Evolutionary conservation across 192 early-diverging fungal genomes (phyloP).

Genomic region (Dimargaris verticillata): DNA sequence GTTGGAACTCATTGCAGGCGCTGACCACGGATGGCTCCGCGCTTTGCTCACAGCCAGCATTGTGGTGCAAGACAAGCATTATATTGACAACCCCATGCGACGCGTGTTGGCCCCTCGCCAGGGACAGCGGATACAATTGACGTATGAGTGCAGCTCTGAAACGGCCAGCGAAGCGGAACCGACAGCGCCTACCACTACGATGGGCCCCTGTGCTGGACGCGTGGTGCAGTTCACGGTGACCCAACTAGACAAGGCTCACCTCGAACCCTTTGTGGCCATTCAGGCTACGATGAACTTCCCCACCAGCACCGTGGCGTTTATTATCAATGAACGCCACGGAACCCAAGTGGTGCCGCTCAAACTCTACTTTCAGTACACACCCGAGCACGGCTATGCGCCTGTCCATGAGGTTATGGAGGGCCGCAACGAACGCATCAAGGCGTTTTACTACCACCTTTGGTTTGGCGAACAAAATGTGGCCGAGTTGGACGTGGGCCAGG

Average conservation of each 20-base stretch:
- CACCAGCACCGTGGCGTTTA: slow-evolving; percentile 35
- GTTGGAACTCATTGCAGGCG: slow-evolving; percentile 59
- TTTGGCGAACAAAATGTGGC: slow-evolving; percentile 34
- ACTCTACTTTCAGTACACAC: slow-evolving; percentile 67
- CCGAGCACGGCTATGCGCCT: slow-evolving; percentile 31
- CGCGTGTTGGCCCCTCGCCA: slow-evolving; percentile 47
- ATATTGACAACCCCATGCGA: slow-evolving; percentile 41
- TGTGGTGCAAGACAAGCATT: slow-evolving; percentile 61
- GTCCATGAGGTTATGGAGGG: slow-evolving; percentile 28
- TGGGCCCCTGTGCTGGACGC: slow-evolving; percentile 2
- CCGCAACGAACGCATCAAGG: slow-evolving; percentile 66
- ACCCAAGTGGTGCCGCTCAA: slow-evolving; percentile 51
- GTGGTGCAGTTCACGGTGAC: slow-evolving; percentile 28
- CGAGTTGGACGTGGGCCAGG: slow-evolving; percentile 38
- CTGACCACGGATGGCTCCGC: slow-evolving; percentile 60
- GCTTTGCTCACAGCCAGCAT: slow-evolving; percentile 60
- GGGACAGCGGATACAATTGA: slow-evolving; percentile 32
- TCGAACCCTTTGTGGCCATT: slow-evolving; percentile 30
- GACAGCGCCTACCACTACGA: no score
- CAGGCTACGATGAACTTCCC: slow-evolving; percentile 27
- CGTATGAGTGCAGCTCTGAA: slow-evolving; percentile 14
- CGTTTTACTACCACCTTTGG: slow-evolving; percentile 77
- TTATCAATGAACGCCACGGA: slow-evolving; percentile 43
- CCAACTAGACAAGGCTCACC: slow-evolving; percentile 31
- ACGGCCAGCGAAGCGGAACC: slow-evolving; percentile 7